These are phyloP conservation scores for Schizothecium vesticola DNA, from an alignment of 495 filamentous ascomycete species.

Conservation along the genomic window DNA sequence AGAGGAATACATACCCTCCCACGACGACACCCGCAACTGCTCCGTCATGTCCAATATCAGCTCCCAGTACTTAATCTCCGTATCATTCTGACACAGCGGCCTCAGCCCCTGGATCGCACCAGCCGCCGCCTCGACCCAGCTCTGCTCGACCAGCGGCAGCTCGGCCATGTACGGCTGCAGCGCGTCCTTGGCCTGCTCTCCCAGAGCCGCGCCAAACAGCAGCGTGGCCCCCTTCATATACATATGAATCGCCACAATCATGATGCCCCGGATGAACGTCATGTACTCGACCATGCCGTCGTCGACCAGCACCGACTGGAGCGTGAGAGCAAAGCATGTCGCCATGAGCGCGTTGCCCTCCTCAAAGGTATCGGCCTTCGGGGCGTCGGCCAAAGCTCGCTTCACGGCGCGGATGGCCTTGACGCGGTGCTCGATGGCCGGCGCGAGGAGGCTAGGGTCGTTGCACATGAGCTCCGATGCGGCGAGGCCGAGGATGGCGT, in stretches of 20 bases:
- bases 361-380: constrained; percentile 30
- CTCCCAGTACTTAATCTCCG: constrained; percentile 33
- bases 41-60: constrained; percentile 29
- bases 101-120: constrained; percentile 30
- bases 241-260: constrained; percentile 50
- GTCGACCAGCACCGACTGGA: constrained; percentile 53
- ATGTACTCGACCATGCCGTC: constrained; percentile 60
- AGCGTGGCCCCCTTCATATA: constrained; percentile 36
- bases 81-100: constrained; percentile 25
- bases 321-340: constrained; percentile 54
- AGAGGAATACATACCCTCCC: constrained; percentile 19
- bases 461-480: constrained; percentile 47
- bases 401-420: constrained; percentile 54
- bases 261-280: constrained; percentile 56
- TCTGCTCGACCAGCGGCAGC: constrained; percentile 29
- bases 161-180: constrained; percentile 32
- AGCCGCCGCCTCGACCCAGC: constrained; percentile 35
- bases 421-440: constrained; percentile 49
- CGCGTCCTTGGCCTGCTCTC: constrained; percentile 23
- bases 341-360: constrained; percentile 50
- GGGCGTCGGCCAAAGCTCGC: constrained; percentile 34
- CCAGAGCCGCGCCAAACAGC: constrained; percentile 41
- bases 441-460: constrained; percentile 26
- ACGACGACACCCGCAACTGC: constrained; percentile 29
- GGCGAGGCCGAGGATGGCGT: constrained; percentile 53